Evolutionary conservation across 2,329 filamentous ascomycete species (phyloP).

Genomic region (Fusarium scirpi): DNA sequence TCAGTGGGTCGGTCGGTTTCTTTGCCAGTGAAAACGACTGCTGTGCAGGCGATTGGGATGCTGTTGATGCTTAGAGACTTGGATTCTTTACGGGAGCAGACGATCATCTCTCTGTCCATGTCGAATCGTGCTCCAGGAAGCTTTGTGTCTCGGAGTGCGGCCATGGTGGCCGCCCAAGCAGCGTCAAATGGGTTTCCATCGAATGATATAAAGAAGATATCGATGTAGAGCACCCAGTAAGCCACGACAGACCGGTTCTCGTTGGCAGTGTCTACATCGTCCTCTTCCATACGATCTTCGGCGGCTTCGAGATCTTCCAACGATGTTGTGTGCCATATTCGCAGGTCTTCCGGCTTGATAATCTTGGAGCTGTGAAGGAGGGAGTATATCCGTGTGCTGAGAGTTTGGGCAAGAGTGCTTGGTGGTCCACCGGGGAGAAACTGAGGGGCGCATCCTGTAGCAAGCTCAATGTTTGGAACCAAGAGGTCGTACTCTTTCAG

Average conservation of each 20-base stretch:
- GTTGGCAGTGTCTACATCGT: conserved; percentile 48
- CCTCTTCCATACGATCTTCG: conserved; percentile 56
- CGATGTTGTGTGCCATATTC: conserved; percentile 74
- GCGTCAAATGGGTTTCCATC: conserved; percentile 94
- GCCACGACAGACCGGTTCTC: conserved; percentile 72
- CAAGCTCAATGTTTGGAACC: conserved; percentile 93
- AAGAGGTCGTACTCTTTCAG: conserved; percentile 76
- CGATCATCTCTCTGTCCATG: conserved; percentile 78
- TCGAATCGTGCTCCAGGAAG: conserved; percentile 88
- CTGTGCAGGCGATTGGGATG: conserved; percentile 81
- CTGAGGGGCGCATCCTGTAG: conserved; percentile 87
- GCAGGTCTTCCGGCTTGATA: conserved; percentile 74
- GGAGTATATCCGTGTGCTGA: conserved; percentile 83
- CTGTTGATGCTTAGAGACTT: conserved; percentile 70
- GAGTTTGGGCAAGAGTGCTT: conserved; percentile 81
- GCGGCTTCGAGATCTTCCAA: conserved; percentile 59
- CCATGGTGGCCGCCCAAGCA: conserved; percentile 85
- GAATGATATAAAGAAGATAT: conserved; percentile 92
- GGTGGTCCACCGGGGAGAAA: conserved; percentile 89
- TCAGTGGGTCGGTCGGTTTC: conserved; percentile 60
- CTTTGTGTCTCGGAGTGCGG: conserved; percentile 81
- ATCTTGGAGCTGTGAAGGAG: conserved; percentile 79
- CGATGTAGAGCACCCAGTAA: conserved; percentile 96
- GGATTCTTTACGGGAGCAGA: conserved; percentile 75
- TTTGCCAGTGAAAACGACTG: conserved; percentile 79